Base-by-base conservation (phyloP, 2,329 filamentous ascomycete species). In the Purpureocillium lavendulum region DNA sequence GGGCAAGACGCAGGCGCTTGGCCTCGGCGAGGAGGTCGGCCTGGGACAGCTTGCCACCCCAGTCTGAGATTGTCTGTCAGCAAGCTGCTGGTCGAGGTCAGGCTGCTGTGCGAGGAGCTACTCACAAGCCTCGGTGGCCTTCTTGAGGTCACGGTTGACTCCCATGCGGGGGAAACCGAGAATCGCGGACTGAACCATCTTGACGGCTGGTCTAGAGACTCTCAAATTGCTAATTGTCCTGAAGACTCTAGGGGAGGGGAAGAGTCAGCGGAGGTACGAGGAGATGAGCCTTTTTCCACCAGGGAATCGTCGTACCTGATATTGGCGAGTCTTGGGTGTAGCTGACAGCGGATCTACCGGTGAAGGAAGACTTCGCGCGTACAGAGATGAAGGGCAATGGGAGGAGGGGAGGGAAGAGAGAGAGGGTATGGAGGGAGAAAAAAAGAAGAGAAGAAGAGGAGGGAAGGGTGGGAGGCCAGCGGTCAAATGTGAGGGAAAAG, bases 101-200 rank as follows among this genome's bases (percentile, higher is more conserved):
- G n/a, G n/a, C n/a, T n/a, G n/a, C n/a, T n/a, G n/a, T n/a, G n/a
- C 30, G 14, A n/a, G 11, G 30, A 35, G n/a, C 17, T 31, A 71
- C 71, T 61, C 53, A 75, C 72, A 98, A 66, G 90, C 87, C 72
- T 98, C 92, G 54, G 89, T 98, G 62, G 92, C 92, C 82, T 98
- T 98, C 84, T 98, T 98, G 66, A 98, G 82, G 78, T 98, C 92
- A 82, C 92, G 88, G 72, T 94, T 86, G 60, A 79, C 85, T 71
- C 92, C 92, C 87, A 97, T 96, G 64, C 92, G 90, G 67, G 92
- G 92, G 80, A 98, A 98, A 73, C 92, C 92, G 67, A 98, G 84
- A 67, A 98, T 77, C 55, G 92, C 72, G 51, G 75, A 79, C 61
- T 78, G 71, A 64, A 79, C 75, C 75, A 79, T 79, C 47, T 63